Conservation (phyloP, 768 basidiomycete genomes). For the Phanerochaete carnosa region DNA sequence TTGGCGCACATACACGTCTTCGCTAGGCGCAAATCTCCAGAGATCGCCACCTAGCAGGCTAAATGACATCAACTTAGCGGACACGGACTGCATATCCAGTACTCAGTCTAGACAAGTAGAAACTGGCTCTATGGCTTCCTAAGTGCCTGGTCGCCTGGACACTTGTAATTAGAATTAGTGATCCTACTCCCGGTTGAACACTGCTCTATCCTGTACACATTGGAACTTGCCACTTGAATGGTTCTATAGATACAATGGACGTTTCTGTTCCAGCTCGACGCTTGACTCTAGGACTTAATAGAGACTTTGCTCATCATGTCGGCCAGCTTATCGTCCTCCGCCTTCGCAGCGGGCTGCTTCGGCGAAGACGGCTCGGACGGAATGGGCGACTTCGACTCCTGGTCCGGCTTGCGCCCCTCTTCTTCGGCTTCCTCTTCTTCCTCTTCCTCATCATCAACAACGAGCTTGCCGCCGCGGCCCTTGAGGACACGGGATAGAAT, state of each 20-base stretch:
- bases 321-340: slow-evolving; percentile 54
- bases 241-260: slow-evolving; percentile 1
- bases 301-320: slow-evolving; percentile 64
- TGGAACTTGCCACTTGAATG: background rate
- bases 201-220: background rate
- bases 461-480: slow-evolving; percentile 62
- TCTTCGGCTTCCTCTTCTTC: slow-evolving; percentile 66
- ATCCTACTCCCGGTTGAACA: background rate
- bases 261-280: background rate
- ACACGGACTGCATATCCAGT: background rate
- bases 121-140: background rate
- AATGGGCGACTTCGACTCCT: slow-evolving; percentile 21
- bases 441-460: slow-evolving; percentile 78
- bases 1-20: slow-evolving; percentile 89
- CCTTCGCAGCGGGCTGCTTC: slow-evolving; percentile 26
- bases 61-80: background rate
- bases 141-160: background rate
- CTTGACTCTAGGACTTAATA: slow-evolving; percentile 8
- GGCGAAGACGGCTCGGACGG: slow-evolving; percentile 26
- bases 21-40: slow-evolving; percentile 49
- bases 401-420: slow-evolving; percentile 43
- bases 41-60: slow-evolving; percentile 9
- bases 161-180: background rate
- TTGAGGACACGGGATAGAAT: slow-evolving; percentile 53
- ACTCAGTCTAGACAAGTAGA: background rate